Evolutionary conservation across 2,329 filamentous ascomycete species (phyloP), one percentile per base, ranked within the genome.

Genomic region (Colletotrichum nymphaeae): DNA sequence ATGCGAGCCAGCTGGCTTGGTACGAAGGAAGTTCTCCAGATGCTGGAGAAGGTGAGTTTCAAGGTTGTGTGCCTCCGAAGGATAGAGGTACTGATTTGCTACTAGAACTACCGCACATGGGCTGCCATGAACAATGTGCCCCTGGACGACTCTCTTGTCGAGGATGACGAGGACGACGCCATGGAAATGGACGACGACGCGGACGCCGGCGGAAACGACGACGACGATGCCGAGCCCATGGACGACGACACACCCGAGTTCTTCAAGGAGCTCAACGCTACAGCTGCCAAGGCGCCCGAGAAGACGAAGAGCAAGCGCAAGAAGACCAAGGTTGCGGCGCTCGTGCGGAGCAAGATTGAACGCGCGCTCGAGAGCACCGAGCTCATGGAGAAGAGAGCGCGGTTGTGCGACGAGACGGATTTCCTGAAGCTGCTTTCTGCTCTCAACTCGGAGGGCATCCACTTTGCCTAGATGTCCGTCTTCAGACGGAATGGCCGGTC

Each of bases 371-470:
- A 96, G 80, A 90, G 93, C 75, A 98, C 95, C 0, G 89, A 91
- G 60, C 86, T 98, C 67, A 93, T 92, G 3, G 94, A 97, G 74
- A 94, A 93, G 85, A 88, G 96, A 76, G 90, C 95, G 12, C 89
- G 94, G 74, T 92, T 97, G 86, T 97, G 95, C 79, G 95, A 98
- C 79, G 95, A 98, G 84, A 95, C 93, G 65, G 95, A 98, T 78
- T 98, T 98, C 80, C 84, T 99, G 80, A 92, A 92, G 77, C 83
- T 98, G 76, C 84, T 98, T 52, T 88, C 87, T 77, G 93, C 93
- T 2, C 98, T 98, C 83, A 98, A 98, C 81, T 91, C 94, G 76
- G 94, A 97, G 81, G 95, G 95, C 32, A 96, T 98, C 73, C 96
- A 98, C 85, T 98, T 98, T 82, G 93, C 90, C 75, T 95, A 82